These are phyloP conservation scores for Sesbania bispinosa DNA, from an alignment of 306 rosid genomes.

Conservation along the genomic window DNA sequence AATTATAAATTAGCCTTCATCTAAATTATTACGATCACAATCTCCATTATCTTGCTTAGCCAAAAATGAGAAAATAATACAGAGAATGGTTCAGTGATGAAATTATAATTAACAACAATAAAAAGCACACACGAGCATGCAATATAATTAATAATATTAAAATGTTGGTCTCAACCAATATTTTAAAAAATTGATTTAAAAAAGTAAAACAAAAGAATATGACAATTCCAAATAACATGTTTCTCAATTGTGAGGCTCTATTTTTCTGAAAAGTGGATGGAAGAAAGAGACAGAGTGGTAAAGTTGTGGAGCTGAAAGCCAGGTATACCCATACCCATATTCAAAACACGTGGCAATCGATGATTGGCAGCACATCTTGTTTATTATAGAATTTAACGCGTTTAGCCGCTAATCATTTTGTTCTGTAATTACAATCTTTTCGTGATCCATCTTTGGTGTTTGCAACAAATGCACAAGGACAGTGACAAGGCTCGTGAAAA, in stretches of 20 bases:
- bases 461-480: slow-evolving; percentile 44
- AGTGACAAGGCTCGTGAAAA: slow-evolving; percentile 83
- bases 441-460: slow-evolving; percentile 50
- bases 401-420: slow-evolving; percentile 50
- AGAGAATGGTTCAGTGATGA: neutral
- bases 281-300: neutral
- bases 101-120: too few species aligned
- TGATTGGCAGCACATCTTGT: slow-evolving; percentile 15
- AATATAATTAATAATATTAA: too few species aligned
- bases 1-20: neutral
- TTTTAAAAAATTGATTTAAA: neutral
- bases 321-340: slow-evolving; percentile 10
- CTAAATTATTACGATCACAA: neutral
- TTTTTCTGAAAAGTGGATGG: neutral
- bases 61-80: neutral
- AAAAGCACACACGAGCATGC: neutral
- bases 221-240: neutral
- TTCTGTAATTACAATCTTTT: slow-evolving; percentile 48
- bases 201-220: neutral
- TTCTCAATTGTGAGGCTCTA: neutral
- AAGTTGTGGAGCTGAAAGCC: neutral
- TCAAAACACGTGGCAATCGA: neutral
- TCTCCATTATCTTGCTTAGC: neutral
- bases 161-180: neutral
- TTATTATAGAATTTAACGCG: slow-evolving; percentile 39